phyloP scores from a whole-genome alignment of 1,284 basidiomycete species.

The Termitomyces sp. region DNA sequence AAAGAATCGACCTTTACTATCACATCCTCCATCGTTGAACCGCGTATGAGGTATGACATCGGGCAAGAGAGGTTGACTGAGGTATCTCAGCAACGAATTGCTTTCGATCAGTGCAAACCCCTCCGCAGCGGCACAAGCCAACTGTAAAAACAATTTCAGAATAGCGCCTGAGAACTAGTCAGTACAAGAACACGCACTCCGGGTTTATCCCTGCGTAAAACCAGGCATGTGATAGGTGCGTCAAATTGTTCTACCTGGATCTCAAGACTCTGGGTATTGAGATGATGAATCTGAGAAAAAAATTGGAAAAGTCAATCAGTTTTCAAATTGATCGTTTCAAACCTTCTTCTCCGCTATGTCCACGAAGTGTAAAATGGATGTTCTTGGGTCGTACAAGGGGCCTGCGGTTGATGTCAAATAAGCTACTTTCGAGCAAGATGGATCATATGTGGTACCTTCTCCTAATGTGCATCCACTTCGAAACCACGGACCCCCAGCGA shows the following conservation, averaged over 20 bases:
- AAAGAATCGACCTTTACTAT: conserved; percentile 57
- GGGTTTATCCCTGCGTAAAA: conserved; percentile 37
- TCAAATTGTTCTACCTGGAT: conserved; percentile 43
- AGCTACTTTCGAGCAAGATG: conserved; percentile 6
- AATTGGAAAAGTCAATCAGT: background rate
- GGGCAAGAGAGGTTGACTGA: conserved; percentile 43
- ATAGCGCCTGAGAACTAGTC: background rate
- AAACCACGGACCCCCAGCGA: conserved; percentile 37
- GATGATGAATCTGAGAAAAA: conserved; percentile 46
- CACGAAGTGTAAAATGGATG: conserved; percentile 57
- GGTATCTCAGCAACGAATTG: conserved; percentile 38
- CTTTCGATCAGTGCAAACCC: conserved; percentile 50
- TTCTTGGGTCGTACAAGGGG: conserved; percentile 54
- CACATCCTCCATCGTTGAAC: conserved; percentile 70
- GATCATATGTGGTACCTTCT: conserved; percentile 45
- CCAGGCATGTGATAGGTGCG: conserved; percentile 50
- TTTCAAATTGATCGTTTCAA: conserved; percentile 8
- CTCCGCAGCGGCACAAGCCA: conserved; percentile 49
- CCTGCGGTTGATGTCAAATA: conserved; percentile 30
- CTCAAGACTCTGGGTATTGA: conserved; percentile 35
- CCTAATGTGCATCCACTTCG: conserved; percentile 55
- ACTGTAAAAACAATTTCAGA: conserved; percentile 26
- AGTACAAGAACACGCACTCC: conserved; percentile 35
- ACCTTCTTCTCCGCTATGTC: conserved; percentile 60
- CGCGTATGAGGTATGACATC: conserved; percentile 40